Evolutionary conservation across 495 filamentous ascomycete species (phyloP), one percentile per base, ranked within the genome.

Genomic region (Trichocladium uniseriatum): DNA sequence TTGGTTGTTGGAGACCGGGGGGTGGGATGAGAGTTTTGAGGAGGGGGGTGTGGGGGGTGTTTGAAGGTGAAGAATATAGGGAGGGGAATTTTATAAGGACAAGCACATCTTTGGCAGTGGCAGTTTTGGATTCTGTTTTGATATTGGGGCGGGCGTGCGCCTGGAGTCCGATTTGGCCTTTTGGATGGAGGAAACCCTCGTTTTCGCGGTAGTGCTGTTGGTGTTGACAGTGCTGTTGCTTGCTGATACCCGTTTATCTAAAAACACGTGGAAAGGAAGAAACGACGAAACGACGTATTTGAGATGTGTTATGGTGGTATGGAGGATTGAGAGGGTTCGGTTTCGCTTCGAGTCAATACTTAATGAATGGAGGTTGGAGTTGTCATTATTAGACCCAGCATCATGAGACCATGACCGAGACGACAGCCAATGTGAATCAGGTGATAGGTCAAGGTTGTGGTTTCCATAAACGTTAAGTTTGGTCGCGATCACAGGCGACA

Each of bases 1-100:
- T n/a, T 84, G 77, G 63, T 67, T 90, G 56, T 53, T 83, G 38
- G 75, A 74, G 52, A 77, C 80, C 14, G 83, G 82, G 31, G 86
- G 83, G 2, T 90, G 85, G 85, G 83, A 87, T 46, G 83, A 87
- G 64, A 72, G 65, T 43, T 68, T 75, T 22, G 72, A 75, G 55
- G 72, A 73, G 22, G 68, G 69, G 0, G 72, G 69, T 27, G 70
- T 73, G 10, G 72, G 71, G 2, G 67, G 65, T 20, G 66, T 61
- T 29, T 74, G 51, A 54, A 10, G 31, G 31, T 6, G 31, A 2
- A 2, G 31, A 5, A 10, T 4, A 5, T 32, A 11, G 7, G 31
- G 37, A 11, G 29, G 29, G 16, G 3, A 7, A 15, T 21, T 9
- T 15, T 14, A 38, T 42, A 38, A 21, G 46, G 14, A 13, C 32